Evolutionary conservation across 2,329 filamentous ascomycete species (phyloP).

Genomic region (Penicillium sp.): DNA sequence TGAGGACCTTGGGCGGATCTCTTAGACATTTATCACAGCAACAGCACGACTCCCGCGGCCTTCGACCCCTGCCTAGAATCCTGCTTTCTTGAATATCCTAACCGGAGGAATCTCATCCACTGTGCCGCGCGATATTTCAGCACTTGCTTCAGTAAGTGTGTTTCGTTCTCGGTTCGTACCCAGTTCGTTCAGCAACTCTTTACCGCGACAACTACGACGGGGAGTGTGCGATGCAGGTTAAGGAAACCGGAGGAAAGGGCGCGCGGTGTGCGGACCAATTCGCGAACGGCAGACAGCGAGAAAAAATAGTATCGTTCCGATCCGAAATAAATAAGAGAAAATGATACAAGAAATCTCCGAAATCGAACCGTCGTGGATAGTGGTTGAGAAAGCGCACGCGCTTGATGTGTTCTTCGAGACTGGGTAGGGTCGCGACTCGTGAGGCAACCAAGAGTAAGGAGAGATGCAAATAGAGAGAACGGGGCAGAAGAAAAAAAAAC

Average conservation of each 20-base stretch:
- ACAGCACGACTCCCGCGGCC: constrained; percentile 10
- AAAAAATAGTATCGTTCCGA: background rate
- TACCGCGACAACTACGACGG: constrained; percentile 20
- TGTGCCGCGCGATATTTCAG: constrained; percentile 4
- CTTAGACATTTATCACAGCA: constrained; percentile 45
- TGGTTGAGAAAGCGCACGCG: constrained; percentile 18
- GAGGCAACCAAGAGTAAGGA: constrained; percentile 18
- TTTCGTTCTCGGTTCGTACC: constrained; percentile 2
- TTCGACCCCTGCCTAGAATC: constrained; percentile 25
- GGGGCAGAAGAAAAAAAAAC: constrained; percentile 13
- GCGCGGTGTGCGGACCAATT: constrained; percentile 7
- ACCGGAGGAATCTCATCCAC: constrained; percentile 23
- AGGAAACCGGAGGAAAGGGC: constrained; percentile 3
- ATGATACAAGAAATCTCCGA: constrained; percentile 8
- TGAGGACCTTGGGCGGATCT: constrained; percentile 43
- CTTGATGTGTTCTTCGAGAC: constrained; percentile 15
- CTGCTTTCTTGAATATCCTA: constrained; percentile 10
- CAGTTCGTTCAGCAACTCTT: constrained; percentile 2
- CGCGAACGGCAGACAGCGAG: constrained; percentile 6
- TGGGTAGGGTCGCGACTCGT: constrained; percentile 24
- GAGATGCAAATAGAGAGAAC: constrained; percentile 5
- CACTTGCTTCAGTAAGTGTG: background rate
- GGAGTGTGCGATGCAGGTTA: constrained; percentile 14
- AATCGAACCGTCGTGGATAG: background rate
- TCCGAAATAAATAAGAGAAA: background rate